Conservation (phyloP, 2,329 filamentous ascomycete species). For the Ciborinia camelliae region DNA sequence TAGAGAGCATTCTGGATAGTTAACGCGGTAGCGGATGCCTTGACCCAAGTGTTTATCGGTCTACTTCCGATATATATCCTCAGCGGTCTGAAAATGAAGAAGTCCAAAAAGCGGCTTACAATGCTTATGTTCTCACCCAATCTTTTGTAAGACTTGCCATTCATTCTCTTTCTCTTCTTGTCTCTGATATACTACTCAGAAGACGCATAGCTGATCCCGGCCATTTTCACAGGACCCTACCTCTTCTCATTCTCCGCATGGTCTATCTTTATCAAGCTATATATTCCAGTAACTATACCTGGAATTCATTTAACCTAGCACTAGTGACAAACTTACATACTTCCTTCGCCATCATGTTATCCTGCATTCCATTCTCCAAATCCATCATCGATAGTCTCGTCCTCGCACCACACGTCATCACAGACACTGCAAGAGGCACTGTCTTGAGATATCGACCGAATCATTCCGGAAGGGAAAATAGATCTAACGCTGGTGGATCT, state of each 20-base stretch:
- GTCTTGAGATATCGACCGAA: neutral
- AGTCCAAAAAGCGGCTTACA: neutral
- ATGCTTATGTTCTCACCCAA: constrained; percentile 9
- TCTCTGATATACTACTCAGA: neutral
- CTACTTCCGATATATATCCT: constrained; percentile 10
- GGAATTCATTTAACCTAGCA: constrained; percentile 10
- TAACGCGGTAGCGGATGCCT: neutral
- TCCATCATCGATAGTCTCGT: constrained; percentile 13
- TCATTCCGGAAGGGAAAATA: neutral
- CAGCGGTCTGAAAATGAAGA: neutral
- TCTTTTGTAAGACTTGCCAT: neutral
- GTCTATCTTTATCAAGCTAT: neutral
- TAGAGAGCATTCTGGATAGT: constrained; percentile 12
- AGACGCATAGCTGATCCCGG: neutral
- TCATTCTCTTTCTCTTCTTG: neutral
- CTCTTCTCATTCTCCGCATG: neutral
- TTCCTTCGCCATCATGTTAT: constrained; percentile 12
- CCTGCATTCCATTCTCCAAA: constrained; percentile 19
- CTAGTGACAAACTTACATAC: neutral
- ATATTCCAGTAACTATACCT: constrained; percentile 1
- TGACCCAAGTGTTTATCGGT: neutral
- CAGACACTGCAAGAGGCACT: neutral
- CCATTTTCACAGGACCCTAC: neutral
- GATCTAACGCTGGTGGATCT: neutral
- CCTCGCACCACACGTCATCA: neutral